These are phyloP conservation scores for Irpex sp. DNA, from an alignment of 1,284 basidiomycete genomes.

Conservation along the genomic window DNA sequence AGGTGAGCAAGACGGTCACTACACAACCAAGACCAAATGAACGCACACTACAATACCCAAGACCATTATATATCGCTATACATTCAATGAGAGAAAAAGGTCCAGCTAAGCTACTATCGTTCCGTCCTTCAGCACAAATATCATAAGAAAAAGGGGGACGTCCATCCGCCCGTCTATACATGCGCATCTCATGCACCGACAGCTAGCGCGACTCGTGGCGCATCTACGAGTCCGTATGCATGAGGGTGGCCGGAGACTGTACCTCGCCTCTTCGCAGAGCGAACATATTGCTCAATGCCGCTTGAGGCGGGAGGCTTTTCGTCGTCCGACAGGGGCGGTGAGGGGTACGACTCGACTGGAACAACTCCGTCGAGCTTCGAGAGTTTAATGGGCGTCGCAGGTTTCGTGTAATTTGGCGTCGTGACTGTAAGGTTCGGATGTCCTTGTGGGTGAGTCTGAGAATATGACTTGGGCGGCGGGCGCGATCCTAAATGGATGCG, in stretches of 20 bases:
- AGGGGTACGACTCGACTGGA: conserved; percentile 64
- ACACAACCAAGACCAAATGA: neutral
- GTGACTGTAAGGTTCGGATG: conserved; percentile 32
- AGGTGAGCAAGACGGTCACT: neutral
- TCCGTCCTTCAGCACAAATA: neutral
- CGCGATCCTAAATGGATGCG: conserved; percentile 33
- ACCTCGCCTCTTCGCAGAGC: conserved; percentile 18
- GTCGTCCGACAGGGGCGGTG: conserved; percentile 71
- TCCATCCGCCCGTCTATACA: neutral
- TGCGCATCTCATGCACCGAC: conserved; percentile 4
- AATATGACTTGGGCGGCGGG: conserved; percentile 32
- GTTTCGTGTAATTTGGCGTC: conserved; percentile 8
- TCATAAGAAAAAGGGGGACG: neutral
- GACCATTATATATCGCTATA: neutral
- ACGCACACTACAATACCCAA: neutral
- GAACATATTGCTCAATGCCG: conserved; percentile 9
- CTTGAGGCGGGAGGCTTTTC: conserved; percentile 46
- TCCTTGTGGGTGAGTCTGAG: conserved; percentile 20
- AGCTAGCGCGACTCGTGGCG: neutral
- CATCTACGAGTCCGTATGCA: conserved; percentile 1
- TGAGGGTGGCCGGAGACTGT: conserved; percentile 16
- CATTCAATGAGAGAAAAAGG: neutral
- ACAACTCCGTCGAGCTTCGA: conserved; percentile 22
- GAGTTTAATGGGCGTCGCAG: conserved; percentile 10
- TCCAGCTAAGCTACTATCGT: neutral